A percentile compares a stretch with the other conserved stretches of the same genome.
phyloP scores from a whole-genome alignment of 805 yeast genomes.

The Tetrapisispora arboricola region DNA sequence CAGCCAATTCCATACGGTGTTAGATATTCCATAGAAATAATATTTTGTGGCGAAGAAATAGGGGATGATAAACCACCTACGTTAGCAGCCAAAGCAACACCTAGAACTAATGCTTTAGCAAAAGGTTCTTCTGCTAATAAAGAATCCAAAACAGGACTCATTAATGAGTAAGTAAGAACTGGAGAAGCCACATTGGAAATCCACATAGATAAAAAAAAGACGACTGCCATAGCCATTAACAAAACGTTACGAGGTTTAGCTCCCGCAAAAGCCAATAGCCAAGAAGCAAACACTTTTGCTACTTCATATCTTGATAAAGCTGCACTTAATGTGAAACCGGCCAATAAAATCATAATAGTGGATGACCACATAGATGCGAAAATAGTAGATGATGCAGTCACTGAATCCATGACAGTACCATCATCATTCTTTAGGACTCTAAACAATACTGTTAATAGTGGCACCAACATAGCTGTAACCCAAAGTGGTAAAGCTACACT shows the following conservation, averaged over 20 bases:
- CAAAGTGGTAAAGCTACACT: conserved; percentile 88
- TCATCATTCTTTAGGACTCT: conserved; percentile 46
- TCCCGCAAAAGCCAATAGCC: conserved; percentile 69
- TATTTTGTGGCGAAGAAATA: conserved; percentile 92
- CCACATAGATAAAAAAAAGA: conserved; percentile 86
- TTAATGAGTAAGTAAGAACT: conserved; percentile 76
- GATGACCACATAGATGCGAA: conserved; percentile 90
- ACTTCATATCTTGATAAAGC: conserved; percentile 84
- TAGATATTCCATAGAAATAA: conserved; percentile 79
- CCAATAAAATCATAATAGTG: conserved; percentile 76
- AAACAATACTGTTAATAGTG: conserved; percentile 64
- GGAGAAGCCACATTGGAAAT: conserved; percentile 96
- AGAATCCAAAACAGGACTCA: conserved; percentile 76
- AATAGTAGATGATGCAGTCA: conserved; percentile 56
- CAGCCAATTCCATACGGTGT: conserved; percentile 55
- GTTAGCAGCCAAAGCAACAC: conserved; percentile 85
- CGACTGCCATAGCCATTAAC: conserved; percentile 71
- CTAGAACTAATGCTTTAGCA: conserved; percentile 74
- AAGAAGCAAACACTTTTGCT: conserved; percentile 84
- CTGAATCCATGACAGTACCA: conserved; percentile 50
- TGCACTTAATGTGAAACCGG: conserved; percentile 91
- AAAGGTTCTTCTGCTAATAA: conserved; percentile 69
- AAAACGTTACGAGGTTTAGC: conserved; percentile 70
- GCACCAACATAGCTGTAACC: conserved; percentile 80
- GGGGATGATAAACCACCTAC: conserved; percentile 97